Base-by-base conservation (phyloP, 2,329 filamentous ascomycete species). In the Hypomyces perniciosus region DNA sequence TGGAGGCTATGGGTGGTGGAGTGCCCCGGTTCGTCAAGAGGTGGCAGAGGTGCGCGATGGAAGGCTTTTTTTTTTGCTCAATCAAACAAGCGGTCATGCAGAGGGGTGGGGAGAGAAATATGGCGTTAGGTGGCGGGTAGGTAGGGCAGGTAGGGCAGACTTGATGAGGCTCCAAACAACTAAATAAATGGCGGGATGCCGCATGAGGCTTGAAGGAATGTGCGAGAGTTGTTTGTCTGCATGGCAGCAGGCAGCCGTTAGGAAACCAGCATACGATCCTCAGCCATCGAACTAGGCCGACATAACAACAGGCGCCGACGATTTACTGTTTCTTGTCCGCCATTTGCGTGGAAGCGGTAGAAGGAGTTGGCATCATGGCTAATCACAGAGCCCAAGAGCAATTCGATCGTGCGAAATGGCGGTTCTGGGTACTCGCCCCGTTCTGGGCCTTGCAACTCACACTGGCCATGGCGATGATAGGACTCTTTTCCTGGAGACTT, bases 341-440 rank as follows among this genome's bases (percentile, higher is more conserved):
- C 40, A 29, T 44, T 33, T 40, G 34, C 42, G 34, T 34, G n/a
- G 13, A 29, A 37, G 41, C 41, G 38, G 49, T 13, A 9, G 40
- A 30, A 46, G 31, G 28, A 43, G 27, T 48, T 13, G 30, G 9
- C 40, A 39, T 29, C 2, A 68, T 71, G 60, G 71, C 67, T 43
- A 69, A 65, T 40, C 74, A 79, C 54, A 69, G 75, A 55, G 69
- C 78, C 34, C 75, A 80, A 55, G 74, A 74, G 29, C 73, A 78
- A 52, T 81, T 78, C 55, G 69, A 71, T 50, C 71, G 76, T 30
- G 73, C 79, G 12, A 68, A 68, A 61, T 82, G 79, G 79, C 70
- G 71, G 48, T 66, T 72, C 50, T 58, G 59, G 42, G 47, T 81
- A 4, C 63, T 83, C 28, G 54, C 76, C 1, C 77, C 77, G 6